These are phyloP conservation scores for Blepharisma japonicum DNA, from an alignment of 73 alveolate species.

Conservation along the genomic window DNA sequence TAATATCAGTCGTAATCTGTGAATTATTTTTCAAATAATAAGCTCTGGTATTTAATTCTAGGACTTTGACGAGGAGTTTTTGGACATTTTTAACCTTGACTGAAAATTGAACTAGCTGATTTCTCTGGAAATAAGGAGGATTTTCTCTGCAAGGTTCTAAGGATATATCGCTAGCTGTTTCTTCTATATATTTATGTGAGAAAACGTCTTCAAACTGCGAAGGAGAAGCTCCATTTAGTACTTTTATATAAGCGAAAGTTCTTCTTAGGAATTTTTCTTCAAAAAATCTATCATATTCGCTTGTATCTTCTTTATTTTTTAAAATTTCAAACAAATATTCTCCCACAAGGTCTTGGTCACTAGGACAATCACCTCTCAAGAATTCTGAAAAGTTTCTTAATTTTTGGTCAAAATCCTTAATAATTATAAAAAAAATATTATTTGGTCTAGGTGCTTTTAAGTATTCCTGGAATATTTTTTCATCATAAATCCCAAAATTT, in stretches of 20 bases:
- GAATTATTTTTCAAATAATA: constrained; percentile 68
- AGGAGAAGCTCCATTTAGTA: constrained; percentile 36
- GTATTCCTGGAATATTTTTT: not conserved
- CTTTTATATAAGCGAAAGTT: constrained; percentile 34
- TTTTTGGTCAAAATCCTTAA: not conserved
- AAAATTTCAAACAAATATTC: not conserved
- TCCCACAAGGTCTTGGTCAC: not conserved
- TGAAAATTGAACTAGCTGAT: constrained; percentile 65
- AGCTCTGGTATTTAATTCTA: constrained; percentile 78
- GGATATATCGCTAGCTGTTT: not conserved
- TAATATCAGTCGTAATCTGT: constrained; percentile 69
- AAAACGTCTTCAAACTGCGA: not conserved
- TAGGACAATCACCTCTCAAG: not conserved
- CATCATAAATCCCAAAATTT: not conserved
- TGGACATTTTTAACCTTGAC: constrained; percentile 77
- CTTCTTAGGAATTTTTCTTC: constrained; percentile 23
- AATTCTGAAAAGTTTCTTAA: not conserved
- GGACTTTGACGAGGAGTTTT: constrained; percentile 66
- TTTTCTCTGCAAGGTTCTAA: constrained; percentile 35
- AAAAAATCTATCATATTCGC: constrained; percentile 32
- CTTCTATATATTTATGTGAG: constrained; percentile 29
- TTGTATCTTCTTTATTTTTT: not conserved
- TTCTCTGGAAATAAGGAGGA: constrained; percentile 57
- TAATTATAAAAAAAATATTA: not conserved
- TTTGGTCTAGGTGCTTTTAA: not conserved